These are phyloP conservation scores for Marasmius tenuissimus DNA, from an alignment of 1,284 basidiomycete species.

Conservation along the genomic window DNA sequence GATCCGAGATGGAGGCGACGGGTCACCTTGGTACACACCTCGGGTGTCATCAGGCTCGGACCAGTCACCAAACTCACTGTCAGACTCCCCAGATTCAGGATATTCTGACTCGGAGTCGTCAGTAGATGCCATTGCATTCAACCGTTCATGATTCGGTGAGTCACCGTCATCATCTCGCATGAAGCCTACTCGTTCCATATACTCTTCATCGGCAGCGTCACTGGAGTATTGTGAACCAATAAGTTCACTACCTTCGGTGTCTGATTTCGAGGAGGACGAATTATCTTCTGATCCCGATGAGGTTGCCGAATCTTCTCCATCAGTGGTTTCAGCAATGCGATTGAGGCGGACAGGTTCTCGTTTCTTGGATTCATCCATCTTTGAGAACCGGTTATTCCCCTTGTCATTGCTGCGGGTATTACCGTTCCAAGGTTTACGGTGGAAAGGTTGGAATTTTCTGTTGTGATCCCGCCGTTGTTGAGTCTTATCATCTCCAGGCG, in stretches of 20 bases:
- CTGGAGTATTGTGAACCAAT: not conserved
- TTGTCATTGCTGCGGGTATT: not conserved
- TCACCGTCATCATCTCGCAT: not conserved
- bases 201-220: not conserved
- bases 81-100: not conserved
- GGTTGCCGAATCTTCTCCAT: too few relatives aligned
- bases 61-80: not conserved
- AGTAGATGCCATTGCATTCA: not conserved
- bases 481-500: not conserved
- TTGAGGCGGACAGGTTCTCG: not conserved
- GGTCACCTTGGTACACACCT: not conserved
- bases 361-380: not conserved
- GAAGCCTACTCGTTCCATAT: not conserved
- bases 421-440: not conserved
- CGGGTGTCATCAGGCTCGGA: not conserved
- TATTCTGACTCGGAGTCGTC: not conserved
- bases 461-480: not conserved
- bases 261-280: not conserved
- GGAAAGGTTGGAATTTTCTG: not conserved
- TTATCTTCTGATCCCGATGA: too few relatives aligned
- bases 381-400: not conserved
- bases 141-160: not conserved
- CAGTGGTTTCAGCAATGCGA: not conserved
- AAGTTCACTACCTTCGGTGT: not conserved
- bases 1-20: not conserved